Evolutionary conservation across 495 filamentous ascomycete species (phyloP), one percentile per base, ranked within the genome.

Genomic region (Hypoxylon perforatum): DNA sequence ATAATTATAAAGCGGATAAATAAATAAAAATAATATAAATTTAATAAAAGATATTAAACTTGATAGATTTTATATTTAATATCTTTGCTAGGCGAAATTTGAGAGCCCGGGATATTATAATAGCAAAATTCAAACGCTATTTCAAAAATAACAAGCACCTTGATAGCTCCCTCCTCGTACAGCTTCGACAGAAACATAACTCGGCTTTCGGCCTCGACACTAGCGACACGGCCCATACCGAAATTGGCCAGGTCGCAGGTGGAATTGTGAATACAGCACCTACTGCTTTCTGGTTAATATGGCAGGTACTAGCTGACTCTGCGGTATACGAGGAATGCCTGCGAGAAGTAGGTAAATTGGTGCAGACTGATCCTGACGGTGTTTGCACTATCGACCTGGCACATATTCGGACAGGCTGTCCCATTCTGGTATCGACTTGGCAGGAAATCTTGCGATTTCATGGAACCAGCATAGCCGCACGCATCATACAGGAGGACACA

Each of bases 361-460:
- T 28, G 25, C 25, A 28, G 7, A 28, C 25, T 28, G 25, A 7
- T 7, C 25, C 25, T 8, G 57, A 56, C 30, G 60, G 48, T 19
- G 48, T 69, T 12, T 60, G 54, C 60, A 25, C 50, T 11, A 22
- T 67, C 49, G 58, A 72, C 38, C 11, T 70, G 14, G 55, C 38
- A 0, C 18, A 22, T 1, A 55, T 75, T 49, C 66, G 64, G 33
- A 25, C 39, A 1, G 10, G 48, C 3, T 75, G 73, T 23, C 76
- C 76, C 0, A 46, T 71, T 0, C 53, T 78, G 0, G 11, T 62
- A 9, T 70, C 65, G 15, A 66, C 65, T 4, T 72, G 65, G 12
- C 61, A 76, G 30, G 76, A 79, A 39, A 70, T 65, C 1, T 51
- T 76, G 2, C 73, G 76, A 1, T 59, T 67, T 22, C 65, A 55